Percentiles rank a stretch among this genome's conserved stretches.
These are phyloP conservation scores for Cercospora zeae-maydis DNA, from an alignment of 2,329 filamentous ascomycete species.

Conservation along the genomic window DNA sequence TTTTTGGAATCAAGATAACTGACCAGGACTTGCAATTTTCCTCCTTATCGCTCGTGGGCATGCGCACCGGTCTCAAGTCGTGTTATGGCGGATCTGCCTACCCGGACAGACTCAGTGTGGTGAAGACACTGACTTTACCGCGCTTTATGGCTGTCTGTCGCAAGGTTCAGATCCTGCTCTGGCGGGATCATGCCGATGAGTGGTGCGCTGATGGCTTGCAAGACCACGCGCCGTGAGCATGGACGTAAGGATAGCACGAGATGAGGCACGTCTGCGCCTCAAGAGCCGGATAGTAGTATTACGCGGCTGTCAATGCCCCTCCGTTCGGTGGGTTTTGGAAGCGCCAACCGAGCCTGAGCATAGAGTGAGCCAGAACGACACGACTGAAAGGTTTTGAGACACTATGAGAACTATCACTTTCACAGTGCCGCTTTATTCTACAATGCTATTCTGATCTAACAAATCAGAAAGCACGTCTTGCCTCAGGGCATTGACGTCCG, in stretches of 20 bases:
- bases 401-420: neutral
- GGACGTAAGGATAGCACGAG: neutral
- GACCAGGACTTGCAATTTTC: neutral
- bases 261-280: neutral
- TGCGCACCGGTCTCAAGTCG: neutral
- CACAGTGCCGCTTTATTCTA: slow-evolving; percentile 21
- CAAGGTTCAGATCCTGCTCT: slow-evolving; percentile 41
- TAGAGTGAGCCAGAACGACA: neutral
- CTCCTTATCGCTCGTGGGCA: too few relatives aligned
- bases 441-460: slow-evolving; percentile 50
- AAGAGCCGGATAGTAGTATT: neutral
- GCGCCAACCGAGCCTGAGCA: neutral
- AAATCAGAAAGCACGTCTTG: slow-evolving; percentile 32
- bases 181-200: slow-evolving; percentile 48
- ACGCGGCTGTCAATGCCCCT: neutral
- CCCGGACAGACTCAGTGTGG: neutral
- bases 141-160: neutral
- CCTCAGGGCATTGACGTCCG: slow-evolving; percentile 62
- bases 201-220: slow-evolving; percentile 36
- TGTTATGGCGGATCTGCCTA: neutral
- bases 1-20: neutral
- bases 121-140: neutral
- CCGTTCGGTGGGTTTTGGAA: neutral
- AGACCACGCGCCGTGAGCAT: neutral
- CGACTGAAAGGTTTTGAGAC: neutral